Percentiles rank a stretch among this genome's conserved stretches.
Evolutionary conservation across 495 filamentous ascomycete genomes (phyloP).

Genomic region (Talaromyces ruber): DNA sequence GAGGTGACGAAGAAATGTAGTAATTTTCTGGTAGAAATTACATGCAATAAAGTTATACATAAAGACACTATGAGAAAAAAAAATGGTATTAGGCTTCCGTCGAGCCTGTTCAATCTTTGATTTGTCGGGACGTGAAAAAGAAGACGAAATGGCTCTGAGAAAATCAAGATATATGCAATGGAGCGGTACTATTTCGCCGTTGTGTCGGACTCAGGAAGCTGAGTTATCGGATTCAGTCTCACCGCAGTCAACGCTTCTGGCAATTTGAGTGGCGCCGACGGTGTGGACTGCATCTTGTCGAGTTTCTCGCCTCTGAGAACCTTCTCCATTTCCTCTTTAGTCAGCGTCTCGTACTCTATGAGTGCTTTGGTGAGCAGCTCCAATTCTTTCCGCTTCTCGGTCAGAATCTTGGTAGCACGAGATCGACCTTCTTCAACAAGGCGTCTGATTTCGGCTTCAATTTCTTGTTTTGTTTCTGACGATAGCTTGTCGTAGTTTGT

Average conservation of each 20-base stretch:
- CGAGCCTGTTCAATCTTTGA: constrained; percentile 11
- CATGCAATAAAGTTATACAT: constrained; percentile 1
- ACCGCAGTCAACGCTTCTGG: constrained; percentile 35
- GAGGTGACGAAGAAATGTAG: not conserved
- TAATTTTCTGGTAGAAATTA: constrained; percentile 6
- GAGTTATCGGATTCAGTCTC: constrained; percentile 16
- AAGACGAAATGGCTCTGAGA: constrained; percentile 3
- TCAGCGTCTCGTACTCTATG: constrained; percentile 88
- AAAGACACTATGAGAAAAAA: constrained; percentile 2
- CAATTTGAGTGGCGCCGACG: constrained; percentile 45
- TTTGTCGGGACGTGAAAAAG: constrained; percentile 1
- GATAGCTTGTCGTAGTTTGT: constrained; percentile 74
- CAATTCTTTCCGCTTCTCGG: constrained; percentile 66
- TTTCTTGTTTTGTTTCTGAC: constrained; percentile 70
- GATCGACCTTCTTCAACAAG: constrained; percentile 72
- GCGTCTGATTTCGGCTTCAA: constrained; percentile 78
- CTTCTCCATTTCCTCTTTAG: constrained; percentile 79
- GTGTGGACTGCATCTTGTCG: constrained; percentile 40
- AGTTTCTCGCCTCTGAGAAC: constrained; percentile 80
- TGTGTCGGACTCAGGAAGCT: constrained; percentile 13
- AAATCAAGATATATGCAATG: constrained; percentile 4
- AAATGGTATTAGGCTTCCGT: not conserved
- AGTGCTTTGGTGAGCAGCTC: constrained; percentile 81
- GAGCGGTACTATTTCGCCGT: constrained; percentile 17
- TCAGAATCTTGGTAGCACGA: constrained; percentile 66